Evolutionary conservation across 805 yeast genomes (phyloP).

Genomic region (Hyphopichia homilentoma): DNA sequence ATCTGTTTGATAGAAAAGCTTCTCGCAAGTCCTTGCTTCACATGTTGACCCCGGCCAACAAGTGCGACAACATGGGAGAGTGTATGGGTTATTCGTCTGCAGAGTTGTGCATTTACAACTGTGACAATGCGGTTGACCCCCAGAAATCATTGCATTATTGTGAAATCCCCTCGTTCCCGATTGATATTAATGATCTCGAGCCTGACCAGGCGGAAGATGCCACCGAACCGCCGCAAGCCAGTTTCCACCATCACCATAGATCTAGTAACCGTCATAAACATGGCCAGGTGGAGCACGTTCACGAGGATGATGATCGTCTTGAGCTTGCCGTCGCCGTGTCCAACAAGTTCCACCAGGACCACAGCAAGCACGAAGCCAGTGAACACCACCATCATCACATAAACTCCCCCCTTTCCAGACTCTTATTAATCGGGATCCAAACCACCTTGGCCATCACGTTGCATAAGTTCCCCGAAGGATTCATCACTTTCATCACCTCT

Average conservation of each 20-base stretch:
- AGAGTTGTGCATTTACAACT: slow-evolving; percentile 23
- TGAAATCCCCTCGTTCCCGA: slow-evolving; percentile 32
- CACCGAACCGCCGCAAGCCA: too few relatives aligned
- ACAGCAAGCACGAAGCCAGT: too few relatives aligned
- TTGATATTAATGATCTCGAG: slow-evolving; percentile 1
- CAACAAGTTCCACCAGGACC: slow-evolving; percentile 20
- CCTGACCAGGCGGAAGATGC: too few relatives aligned
- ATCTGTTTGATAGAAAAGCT: slow-evolving; percentile 7
- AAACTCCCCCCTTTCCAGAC: slow-evolving; percentile 68
- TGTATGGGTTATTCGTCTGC: slow-evolving; percentile 48
- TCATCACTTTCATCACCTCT: slow-evolving; percentile 78
- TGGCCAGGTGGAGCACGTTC: slow-evolving; percentile 2
- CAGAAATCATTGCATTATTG: slow-evolving; percentile 34
- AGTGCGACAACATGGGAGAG: slow-evolving; percentile 33
- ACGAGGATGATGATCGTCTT: slow-evolving; percentile 1
- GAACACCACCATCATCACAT: slow-evolving; percentile 71
- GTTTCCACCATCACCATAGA: too few relatives aligned
- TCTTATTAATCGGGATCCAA: slow-evolving; percentile 86
- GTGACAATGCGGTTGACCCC: slow-evolving; percentile 1
- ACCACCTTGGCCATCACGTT: slow-evolving; percentile 83
- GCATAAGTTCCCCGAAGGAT: slow-evolving; percentile 95
- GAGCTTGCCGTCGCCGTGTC: slow-evolving; percentile 3
- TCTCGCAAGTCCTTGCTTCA: slow-evolving; percentile 23
- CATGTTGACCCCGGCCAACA: slow-evolving; percentile 15
- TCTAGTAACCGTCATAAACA: slow-evolving; percentile 1